phyloP scores from a whole-genome alignment of 805 yeast genomes.

The Candida chilensis region DNA sequence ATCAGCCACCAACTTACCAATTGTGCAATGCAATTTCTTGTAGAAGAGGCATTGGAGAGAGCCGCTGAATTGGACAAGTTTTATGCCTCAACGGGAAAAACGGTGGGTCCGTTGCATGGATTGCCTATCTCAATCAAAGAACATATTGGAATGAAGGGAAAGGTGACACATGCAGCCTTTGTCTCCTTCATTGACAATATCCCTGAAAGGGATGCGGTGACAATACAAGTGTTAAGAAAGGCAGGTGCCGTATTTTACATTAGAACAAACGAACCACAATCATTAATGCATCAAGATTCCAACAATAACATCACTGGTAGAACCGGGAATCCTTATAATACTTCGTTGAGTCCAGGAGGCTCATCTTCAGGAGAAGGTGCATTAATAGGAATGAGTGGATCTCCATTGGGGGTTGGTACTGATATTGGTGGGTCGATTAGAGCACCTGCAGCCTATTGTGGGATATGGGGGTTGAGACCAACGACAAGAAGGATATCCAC shows the following conservation, averaged over 20 bases:
- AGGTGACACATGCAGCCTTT: slow-evolving; percentile 51
- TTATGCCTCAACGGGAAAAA: slow-evolving; percentile 33
- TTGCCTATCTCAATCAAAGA: slow-evolving; percentile 65
- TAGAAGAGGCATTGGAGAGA: slow-evolving; percentile 50
- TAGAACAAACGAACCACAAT: slow-evolving; percentile 62
- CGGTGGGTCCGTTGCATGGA: slow-evolving; percentile 63
- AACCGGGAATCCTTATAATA: slow-evolving; percentile 49
- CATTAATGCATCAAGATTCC: slow-evolving; percentile 62
- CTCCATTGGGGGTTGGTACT: slow-evolving; percentile 57
- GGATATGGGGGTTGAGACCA: slow-evolving; percentile 54
- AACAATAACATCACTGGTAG: slow-evolving; percentile 51
- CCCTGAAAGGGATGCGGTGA: slow-evolving; percentile 34
- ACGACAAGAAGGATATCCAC: slow-evolving; percentile 43
- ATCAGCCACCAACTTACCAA: slow-evolving; percentile 26
- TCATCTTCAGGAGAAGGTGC: slow-evolving; percentile 72
- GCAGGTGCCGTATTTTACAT: slow-evolving; percentile 57
- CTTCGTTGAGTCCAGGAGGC: slow-evolving; percentile 58
- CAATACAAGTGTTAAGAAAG: slow-evolving; percentile 35
- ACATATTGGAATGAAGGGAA: slow-evolving; percentile 46
- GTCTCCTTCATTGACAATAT: slow-evolving; percentile 41
- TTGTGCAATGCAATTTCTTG: slow-evolving; percentile 51
- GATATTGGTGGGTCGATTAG: slow-evolving; percentile 71
- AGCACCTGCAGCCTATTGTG: slow-evolving; percentile 59
- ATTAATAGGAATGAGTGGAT: slow-evolving; percentile 46
- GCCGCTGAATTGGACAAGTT: slow-evolving; percentile 52